A percentile compares a stretch with the other conserved stretches of the same genome.
phyloP scores from a whole-genome alignment of 73 alveolate genomes.

The Symbiodinium pilosum region DNA sequence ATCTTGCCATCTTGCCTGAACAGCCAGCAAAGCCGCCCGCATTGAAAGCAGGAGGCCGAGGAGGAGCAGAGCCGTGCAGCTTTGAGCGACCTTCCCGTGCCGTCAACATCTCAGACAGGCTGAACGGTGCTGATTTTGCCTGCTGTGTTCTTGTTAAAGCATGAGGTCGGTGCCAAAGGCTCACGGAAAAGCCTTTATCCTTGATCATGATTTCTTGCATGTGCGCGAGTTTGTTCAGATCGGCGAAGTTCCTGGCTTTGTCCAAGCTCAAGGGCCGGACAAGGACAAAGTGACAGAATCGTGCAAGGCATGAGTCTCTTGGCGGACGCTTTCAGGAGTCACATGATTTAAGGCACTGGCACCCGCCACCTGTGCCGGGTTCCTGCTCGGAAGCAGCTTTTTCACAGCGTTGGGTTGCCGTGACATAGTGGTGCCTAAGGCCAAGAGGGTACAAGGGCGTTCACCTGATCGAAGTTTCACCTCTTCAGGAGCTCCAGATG shows the following conservation, averaged over 20 bases:
- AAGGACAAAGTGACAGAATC: conserved; percentile 23
- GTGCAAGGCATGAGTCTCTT: neutral
- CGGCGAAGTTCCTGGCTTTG: conserved; percentile 62
- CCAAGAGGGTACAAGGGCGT: conserved; percentile 87
- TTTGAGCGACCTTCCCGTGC: conserved; percentile 21
- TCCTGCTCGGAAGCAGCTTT: neutral
- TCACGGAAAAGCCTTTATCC: too few relatives aligned
- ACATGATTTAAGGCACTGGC: conserved; percentile 54
- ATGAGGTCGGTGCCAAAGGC: neutral
- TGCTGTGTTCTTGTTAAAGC: too few relatives aligned
- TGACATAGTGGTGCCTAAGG: neutral
- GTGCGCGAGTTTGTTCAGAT: too few relatives aligned
- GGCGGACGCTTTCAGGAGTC: conserved; percentile 47
- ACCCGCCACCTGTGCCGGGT: conserved; percentile 79
- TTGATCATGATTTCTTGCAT: too few relatives aligned
- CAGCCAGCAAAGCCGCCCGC: too few relatives aligned
- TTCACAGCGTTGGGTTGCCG: neutral
- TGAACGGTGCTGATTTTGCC: too few relatives aligned
- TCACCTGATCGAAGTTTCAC: conserved; percentile 70
- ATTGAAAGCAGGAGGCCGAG: conserved; percentile 38
- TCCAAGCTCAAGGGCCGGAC: conserved; percentile 49
- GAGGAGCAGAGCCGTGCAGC: conserved; percentile 29
- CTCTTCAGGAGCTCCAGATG: neutral
- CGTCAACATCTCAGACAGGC: too few relatives aligned
- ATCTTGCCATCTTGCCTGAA: too few relatives aligned